phyloP scores from a whole-genome alignment of 78 protist species.

The Dictyostelium intermedium region DNA sequence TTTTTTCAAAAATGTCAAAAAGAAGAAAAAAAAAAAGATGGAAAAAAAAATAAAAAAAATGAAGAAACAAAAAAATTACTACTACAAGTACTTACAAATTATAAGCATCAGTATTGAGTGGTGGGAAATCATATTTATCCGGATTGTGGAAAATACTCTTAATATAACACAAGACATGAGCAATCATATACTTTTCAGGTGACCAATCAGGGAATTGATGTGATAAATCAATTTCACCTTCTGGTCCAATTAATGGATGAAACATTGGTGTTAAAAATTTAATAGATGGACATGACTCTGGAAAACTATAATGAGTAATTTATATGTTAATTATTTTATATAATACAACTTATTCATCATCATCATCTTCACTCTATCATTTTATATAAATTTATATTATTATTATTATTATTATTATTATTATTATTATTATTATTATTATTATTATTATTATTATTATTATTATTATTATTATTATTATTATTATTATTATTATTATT shows the following conservation, averaged over 20 bases:
- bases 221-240: constrained; percentile 54
- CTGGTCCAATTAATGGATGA: constrained; percentile 59
- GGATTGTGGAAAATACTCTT: constrained; percentile 63
- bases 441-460: too few species aligned
- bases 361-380: background rate
- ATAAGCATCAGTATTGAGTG: constrained; percentile 42
- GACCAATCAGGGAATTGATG: constrained; percentile 75
- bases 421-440: too few species aligned
- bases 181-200: constrained; percentile 63
- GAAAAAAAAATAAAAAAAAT: background rate
- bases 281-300: constrained; percentile 47
- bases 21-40: background rate
- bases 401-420: too few species aligned
- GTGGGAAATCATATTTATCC: constrained; percentile 47
- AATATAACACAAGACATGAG: constrained; percentile 57
- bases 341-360: too few species aligned
- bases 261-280: constrained; percentile 50
- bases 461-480: too few species aligned
- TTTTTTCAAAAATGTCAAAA: background rate
- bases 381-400: too few species aligned
- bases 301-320: constrained; percentile 18
- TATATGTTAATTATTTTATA: background rate
- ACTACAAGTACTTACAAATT: constrained; percentile 39
- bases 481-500: too few species aligned
- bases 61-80: background rate